Conservation (phyloP, 495 filamentous ascomycete species). For the Mycothermus thermophilus region DNA sequence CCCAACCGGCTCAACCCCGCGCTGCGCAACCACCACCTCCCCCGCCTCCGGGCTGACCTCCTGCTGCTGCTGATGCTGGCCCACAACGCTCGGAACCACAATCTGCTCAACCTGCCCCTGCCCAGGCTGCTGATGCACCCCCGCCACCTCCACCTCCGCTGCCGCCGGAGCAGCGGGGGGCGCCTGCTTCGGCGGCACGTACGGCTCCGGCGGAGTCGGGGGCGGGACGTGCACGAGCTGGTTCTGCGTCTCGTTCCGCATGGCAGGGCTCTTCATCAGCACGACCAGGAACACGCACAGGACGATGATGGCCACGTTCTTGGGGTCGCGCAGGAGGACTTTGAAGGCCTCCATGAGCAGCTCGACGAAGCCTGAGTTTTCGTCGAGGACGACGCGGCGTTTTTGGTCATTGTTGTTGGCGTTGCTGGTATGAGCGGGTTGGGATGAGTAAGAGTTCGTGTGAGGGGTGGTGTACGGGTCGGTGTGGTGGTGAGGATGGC, state of each 20-base stretch:
- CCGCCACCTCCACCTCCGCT: neutral
- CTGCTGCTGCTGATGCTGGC: neutral
- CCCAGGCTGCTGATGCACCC: neutral
- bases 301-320: slow-evolving; percentile 54
- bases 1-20: neutral
- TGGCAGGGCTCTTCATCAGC: slow-evolving; percentile 23
- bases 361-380: slow-evolving; percentile 37
- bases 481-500: slow-evolving; percentile 11
- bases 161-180: too few species aligned
- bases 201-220: too few species aligned
- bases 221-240: too few species aligned
- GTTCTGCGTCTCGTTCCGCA: too few species aligned
- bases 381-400: slow-evolving; percentile 2
- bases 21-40: neutral
- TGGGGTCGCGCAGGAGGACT: slow-evolving; percentile 44
- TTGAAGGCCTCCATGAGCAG: slow-evolving; percentile 56
- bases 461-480: slow-evolving; percentile 17
- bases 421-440: slow-evolving; percentile 6
- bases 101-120: neutral
- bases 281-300: slow-evolving; percentile 47
- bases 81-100: too few species aligned
- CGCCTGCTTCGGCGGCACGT: too few species aligned
- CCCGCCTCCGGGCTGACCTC: neutral
- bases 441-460: slow-evolving; percentile 12
- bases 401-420: neutral